Evolutionary conservation across 2,329 filamentous ascomycete species (phyloP), one percentile per base, ranked within the genome.

Genomic region (Diaporthe aspalathi): DNA sequence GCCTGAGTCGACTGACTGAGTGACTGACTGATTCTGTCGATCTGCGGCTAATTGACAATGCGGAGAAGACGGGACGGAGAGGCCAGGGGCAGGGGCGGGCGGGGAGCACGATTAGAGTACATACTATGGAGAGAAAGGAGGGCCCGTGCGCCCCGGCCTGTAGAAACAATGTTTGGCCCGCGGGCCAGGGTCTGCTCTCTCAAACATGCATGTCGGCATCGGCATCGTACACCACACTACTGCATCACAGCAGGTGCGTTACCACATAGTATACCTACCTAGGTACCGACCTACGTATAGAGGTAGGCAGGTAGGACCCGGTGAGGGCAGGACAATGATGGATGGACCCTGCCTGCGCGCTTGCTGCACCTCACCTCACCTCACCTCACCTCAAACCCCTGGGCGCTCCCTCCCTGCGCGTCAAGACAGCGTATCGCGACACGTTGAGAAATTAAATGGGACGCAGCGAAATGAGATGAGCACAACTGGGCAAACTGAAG

Each of bases 91-190:
- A 49, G 24, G 65, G 32, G 9, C 5, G 9, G 35, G 35, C 6
- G 9, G 35, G 35, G 9, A 38, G 6, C 6, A 38, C 67, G 67
- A 45, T 29, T 47, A 70, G 45, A 54, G 35, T 38, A 38, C n/a
- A n/a, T n/a, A n/a, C n/a, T n/a, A n/a, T n/a, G n/a, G 35, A 38
- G 6, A 12, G 2, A 45, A 12, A 7, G 45, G 14, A 17, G 20
- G 20, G 50, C 32, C 43, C 60, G 52, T 53, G 57, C 60, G 43
- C 57, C 67, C 70, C 52, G 43, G 67, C 67, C 70, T 70, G 47
- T n/a, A 66, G 70, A 72, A 72, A 72, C 70, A 72, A 47, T 72
- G 67, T 72, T 72, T 72, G 50, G 56, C 20, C n/a, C 20, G 22
- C 24, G 35, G 63, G 27, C 63, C 53, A 27, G 63, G 53, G 45